phyloP scores from a whole-genome alignment of 164 flowering plant genomes.

The Dillenia turbinata region DNA sequence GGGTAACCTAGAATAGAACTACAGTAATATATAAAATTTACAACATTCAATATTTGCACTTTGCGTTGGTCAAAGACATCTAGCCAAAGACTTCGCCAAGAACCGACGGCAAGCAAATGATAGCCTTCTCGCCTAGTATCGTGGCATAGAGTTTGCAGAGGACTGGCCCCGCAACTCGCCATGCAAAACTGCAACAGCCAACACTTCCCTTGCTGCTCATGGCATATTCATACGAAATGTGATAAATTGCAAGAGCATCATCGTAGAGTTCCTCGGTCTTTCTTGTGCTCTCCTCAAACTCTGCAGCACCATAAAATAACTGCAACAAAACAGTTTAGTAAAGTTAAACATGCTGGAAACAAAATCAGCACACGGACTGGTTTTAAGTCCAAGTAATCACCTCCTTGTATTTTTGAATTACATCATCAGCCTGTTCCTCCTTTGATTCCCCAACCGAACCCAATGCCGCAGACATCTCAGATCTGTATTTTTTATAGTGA shows the following conservation, averaged over 20 bases:
- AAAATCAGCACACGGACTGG: neutral
- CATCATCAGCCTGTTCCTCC: slow-evolving; percentile 30
- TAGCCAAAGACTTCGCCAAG: slow-evolving; percentile 29
- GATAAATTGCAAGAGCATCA: slow-evolving; percentile 71
- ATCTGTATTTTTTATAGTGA: slow-evolving; percentile 38
- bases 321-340: slow-evolving; percentile 8
- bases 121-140: slow-evolving; percentile 20
- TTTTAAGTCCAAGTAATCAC: slow-evolving; percentile 20
- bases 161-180: slow-evolving; percentile 79
- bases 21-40: no score
- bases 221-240: slow-evolving; percentile 46
- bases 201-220: slow-evolving; percentile 4
- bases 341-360: neutral
- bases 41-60: no score
- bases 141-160: slow-evolving; percentile 33
- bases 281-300: slow-evolving; percentile 44
- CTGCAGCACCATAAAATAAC: slow-evolving; percentile 53
- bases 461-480: slow-evolving; percentile 52
- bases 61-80: neutral
- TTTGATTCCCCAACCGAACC: slow-evolving; percentile 13
- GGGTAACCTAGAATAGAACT: no score
- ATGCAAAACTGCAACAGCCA: slow-evolving; percentile 45
- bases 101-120: slow-evolving; percentile 32
- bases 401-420: slow-evolving; percentile 56
- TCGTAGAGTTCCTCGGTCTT: slow-evolving; percentile 29